phyloP scores from a whole-genome alignment of 2,329 filamentous ascomycete species.

The Ustulina deusta region DNA sequence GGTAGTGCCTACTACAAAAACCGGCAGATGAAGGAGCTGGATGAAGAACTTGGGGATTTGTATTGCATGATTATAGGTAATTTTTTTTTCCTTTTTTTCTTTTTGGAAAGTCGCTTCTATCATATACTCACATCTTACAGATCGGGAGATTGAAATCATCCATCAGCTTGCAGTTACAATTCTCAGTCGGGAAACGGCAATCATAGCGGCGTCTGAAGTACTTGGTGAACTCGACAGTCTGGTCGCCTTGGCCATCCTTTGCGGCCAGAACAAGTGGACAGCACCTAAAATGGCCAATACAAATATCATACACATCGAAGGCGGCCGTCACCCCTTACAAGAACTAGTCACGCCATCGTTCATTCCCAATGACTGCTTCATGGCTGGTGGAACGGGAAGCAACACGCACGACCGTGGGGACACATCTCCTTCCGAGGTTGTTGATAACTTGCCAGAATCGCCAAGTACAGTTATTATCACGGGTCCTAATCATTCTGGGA shows the following conservation, averaged over 20 bases:
- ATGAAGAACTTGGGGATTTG: constrained; percentile 84
- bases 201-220: constrained; percentile 78
- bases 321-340: constrained; percentile 88
- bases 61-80: constrained; percentile 85
- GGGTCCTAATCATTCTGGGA: constrained; percentile 95
- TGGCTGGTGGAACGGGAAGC: constrained; percentile 69
- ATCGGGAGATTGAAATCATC: constrained; percentile 89
- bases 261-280: constrained; percentile 77
- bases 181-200: constrained; percentile 73
- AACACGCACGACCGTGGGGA: constrained; percentile 36
- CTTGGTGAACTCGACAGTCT: constrained; percentile 90
- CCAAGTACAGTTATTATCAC: constrained; percentile 85
- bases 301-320: constrained; percentile 78
- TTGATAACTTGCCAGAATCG: constrained; percentile 38
- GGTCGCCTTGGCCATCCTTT: constrained; percentile 82
- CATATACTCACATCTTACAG: constrained; percentile 56
- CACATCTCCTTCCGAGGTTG: constrained; percentile 24
- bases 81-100: constrained; percentile 48
- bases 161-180: constrained; percentile 79
- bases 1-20: constrained; percentile 89
- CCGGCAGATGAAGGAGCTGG: constrained; percentile 80
- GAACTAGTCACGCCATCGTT: constrained; percentile 84
- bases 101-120: background rate
- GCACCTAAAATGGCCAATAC: constrained; percentile 76
- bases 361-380: constrained; percentile 82